These are phyloP conservation scores for Diaporthe vexans DNA, from an alignment of 2,329 filamentous ascomycete species.

Conservation along the genomic window DNA sequence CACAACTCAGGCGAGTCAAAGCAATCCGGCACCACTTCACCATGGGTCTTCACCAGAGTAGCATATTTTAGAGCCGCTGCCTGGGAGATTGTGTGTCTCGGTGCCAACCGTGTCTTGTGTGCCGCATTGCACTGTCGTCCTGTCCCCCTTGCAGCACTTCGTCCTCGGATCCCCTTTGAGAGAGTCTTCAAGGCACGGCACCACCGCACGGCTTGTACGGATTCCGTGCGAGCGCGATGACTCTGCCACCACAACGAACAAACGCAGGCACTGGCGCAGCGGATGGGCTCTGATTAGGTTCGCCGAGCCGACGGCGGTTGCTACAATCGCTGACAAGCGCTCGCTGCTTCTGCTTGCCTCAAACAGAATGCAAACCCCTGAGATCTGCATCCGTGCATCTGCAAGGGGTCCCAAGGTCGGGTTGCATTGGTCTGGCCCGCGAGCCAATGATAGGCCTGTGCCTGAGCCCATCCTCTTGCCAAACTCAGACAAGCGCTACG, in stretches of 20 bases:
- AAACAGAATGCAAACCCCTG: constrained; percentile 36
- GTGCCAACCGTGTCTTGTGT: not conserved
- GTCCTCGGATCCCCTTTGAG: constrained; percentile 13
- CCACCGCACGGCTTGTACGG: constrained; percentile 11
- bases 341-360: constrained; percentile 25
- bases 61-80: not conserved
- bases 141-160: constrained; percentile 20
- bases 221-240: constrained; percentile 1
- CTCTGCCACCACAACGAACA: not conserved
- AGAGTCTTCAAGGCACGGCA: not conserved
- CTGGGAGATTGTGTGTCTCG: constrained; percentile 34
- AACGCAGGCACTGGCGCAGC: not conserved
- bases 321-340: constrained; percentile 15
- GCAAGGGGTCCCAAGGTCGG: constrained; percentile 33
- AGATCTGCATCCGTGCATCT: constrained; percentile 34
- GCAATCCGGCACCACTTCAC: constrained; percentile 12
- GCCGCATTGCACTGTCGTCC: constrained; percentile 5
- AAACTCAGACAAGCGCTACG: constrained; percentile 34
- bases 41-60: constrained; percentile 6
- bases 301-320: constrained; percentile 6
- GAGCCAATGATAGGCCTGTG: constrained; percentile 40
- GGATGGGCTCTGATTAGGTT: constrained; percentile 2
- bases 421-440: constrained; percentile 34
- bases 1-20: constrained; percentile 21
- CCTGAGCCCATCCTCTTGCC: constrained; percentile 34